A percentile compares a stretch with the other conserved stretches of the same genome.
phyloP scores from a whole-genome alignment of 305 asterid species.

The Rubia peregrina region DNA sequence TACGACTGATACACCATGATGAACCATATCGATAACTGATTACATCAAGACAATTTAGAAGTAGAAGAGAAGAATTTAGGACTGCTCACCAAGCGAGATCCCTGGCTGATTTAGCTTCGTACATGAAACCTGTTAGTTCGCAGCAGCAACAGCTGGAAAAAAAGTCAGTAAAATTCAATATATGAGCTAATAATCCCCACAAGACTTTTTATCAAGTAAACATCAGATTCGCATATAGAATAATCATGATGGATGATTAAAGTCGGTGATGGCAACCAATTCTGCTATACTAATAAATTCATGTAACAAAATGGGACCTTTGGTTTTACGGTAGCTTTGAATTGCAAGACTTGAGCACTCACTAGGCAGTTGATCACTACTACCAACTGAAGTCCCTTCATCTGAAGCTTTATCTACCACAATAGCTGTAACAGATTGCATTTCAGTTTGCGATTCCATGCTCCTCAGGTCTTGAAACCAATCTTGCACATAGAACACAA shows the following conservation, averaged over 20 bases:
- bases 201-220: background rate
- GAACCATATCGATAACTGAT: background rate
- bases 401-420: conserved; percentile 1
- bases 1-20: background rate
- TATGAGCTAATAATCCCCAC: conserved; percentile 13
- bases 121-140: conserved; percentile 47
- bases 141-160: conserved; percentile 53
- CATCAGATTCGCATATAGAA: background rate
- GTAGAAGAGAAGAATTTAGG: background rate
- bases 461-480: conserved; percentile 49
- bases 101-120: conserved; percentile 78
- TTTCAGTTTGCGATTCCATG: conserved; percentile 21
- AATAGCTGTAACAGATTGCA: conserved; percentile 23
- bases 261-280: background rate
- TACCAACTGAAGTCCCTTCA: background rate
- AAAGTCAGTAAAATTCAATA: conserved; percentile 19
- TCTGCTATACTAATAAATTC: background rate
- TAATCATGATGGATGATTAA: background rate
- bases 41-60: background rate
- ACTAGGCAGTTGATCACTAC: background rate
- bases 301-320: conserved; percentile 1
- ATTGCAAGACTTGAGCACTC: conserved; percentile 12
- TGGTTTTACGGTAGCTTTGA: conserved; percentile 22
- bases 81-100: conserved; percentile 75
- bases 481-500: conserved; percentile 40